These are phyloP conservation scores for Termitomyces sp. DNA, from an alignment of 768 basidiomycete genomes.

Conservation along the genomic window DNA sequence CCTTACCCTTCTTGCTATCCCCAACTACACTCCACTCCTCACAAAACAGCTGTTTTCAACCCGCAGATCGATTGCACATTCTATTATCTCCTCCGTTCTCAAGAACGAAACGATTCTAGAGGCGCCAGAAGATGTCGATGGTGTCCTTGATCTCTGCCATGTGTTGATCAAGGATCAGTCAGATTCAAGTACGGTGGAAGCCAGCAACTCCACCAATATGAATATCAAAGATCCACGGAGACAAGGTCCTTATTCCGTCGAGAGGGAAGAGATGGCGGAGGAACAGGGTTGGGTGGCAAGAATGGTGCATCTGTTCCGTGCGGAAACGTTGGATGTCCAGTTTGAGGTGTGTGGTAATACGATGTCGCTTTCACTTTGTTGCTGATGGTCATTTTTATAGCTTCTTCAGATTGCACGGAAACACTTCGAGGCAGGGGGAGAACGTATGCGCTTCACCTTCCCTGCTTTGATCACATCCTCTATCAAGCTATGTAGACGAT, in stretches of 20 bases:
- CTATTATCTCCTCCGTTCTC: conserved; percentile 88
- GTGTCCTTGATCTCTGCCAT: conserved; percentile 88
- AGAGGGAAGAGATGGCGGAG: conserved; percentile 91
- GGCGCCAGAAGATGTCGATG: conserved; percentile 89
- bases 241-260: conserved; percentile 56
- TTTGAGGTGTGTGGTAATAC: conserved; percentile 64
- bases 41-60: conserved; percentile 85
- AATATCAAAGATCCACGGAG: conserved; percentile 45
- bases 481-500: conserved; percentile 89
- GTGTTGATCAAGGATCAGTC: conserved; percentile 86
- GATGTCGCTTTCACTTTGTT: neutral
- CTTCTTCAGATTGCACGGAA: conserved; percentile 86
- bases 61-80: conserved; percentile 88
- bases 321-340: conserved; percentile 83
- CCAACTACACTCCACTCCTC: conserved; percentile 82
- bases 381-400: conserved; percentile 30
- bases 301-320: conserved; percentile 94
- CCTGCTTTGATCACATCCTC: conserved; percentile 92
- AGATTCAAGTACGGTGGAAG: conserved; percentile 36
- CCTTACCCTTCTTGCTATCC: conserved; percentile 94
- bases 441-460: conserved; percentile 95
- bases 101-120: conserved; percentile 98
- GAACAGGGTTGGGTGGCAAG: conserved; percentile 99
- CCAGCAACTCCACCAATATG: conserved; percentile 26
- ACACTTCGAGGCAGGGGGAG: conserved; percentile 88